These are phyloP conservation scores for Apophysomyces variabilis DNA, from an alignment of 371 early-diverging fungal genomes.

Conservation along the genomic window DNA sequence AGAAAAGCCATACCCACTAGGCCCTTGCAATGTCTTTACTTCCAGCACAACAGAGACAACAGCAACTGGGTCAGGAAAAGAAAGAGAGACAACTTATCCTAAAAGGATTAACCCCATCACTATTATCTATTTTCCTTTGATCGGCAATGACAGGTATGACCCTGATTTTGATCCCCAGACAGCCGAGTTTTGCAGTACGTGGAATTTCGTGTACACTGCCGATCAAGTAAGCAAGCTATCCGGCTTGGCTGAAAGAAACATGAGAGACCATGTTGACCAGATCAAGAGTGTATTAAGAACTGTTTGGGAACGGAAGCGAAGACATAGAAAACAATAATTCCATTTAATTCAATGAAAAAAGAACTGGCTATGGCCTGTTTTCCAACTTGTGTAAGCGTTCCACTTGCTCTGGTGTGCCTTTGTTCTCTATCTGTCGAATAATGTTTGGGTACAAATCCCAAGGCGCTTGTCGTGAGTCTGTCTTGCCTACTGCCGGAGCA, in stretches of 20 bases:
- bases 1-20: conserved; percentile 25
- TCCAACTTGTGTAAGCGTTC: not conserved
- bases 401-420: not conserved
- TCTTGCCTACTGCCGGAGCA: not conserved
- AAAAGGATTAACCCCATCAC: conserved; percentile 46
- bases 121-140: conserved; percentile 63
- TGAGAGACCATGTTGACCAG: conserved; percentile 47
- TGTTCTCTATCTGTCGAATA: not conserved
- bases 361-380: not conserved
- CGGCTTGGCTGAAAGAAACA: conserved; percentile 54
- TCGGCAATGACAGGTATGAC: conserved; percentile 53
- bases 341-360: not conserved
- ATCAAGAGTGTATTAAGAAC: conserved; percentile 39
- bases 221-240: conserved; percentile 62
- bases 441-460: not conserved
- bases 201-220: conserved; percentile 63
- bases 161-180: conserved; percentile 63
- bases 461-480: not conserved
- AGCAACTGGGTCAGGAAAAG: conserved; percentile 2
- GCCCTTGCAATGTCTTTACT: conserved; percentile 39
- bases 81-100: conserved; percentile 8
- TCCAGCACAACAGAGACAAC: conserved; percentile 21
- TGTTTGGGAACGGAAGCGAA: conserved; percentile 53
- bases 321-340: conserved; percentile 19
- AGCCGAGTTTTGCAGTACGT: conserved; percentile 66